phyloP scores from a whole-genome alignment of 345 rosid species.

The Arabidopsis suecica region DNA sequence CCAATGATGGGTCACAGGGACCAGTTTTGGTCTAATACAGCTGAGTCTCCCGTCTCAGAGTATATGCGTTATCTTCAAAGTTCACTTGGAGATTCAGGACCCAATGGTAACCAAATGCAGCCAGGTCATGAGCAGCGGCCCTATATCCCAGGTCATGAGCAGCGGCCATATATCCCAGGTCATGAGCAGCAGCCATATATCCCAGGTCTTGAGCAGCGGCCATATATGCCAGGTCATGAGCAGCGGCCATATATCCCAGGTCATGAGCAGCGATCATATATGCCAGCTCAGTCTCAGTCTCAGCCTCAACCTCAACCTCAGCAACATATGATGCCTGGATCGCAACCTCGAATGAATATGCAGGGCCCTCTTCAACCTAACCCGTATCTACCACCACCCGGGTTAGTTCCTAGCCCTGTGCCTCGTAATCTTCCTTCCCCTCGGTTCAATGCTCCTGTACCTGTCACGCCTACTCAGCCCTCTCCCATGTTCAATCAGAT shows the following conservation, averaged over 20 bases:
- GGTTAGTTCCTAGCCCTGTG: constrained; percentile 42
- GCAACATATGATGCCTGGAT: constrained; percentile 35
- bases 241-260: background rate
- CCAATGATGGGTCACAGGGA: constrained; percentile 58
- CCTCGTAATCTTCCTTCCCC: constrained; percentile 57
- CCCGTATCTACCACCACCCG: constrained; percentile 45
- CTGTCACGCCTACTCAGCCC: constrained; percentile 51
- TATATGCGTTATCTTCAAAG: constrained; percentile 87
- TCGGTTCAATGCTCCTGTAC: constrained; percentile 62
- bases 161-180: constrained; percentile 7
- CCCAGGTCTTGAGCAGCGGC: constrained; percentile 19
- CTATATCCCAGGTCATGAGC: constrained; percentile 1
- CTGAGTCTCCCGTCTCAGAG: constrained; percentile 83
- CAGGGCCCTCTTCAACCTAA: constrained; percentile 48
- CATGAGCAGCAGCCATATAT: background rate
- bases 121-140: constrained; percentile 32
- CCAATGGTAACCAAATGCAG: constrained; percentile 56
- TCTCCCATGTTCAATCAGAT: constrained; percentile 58
- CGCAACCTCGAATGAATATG: constrained; percentile 39
- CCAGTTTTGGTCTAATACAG: constrained; percentile 56
- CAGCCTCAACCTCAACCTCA: constrained; percentile 15
- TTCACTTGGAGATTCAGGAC: constrained; percentile 56
- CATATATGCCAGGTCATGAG: constrained; percentile 11
- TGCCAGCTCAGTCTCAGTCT: constrained; percentile 10
- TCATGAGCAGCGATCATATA: background rate